phyloP scores from a whole-genome alignment of 208 protist genomes.

The Naegleria fowleri region DNA sequence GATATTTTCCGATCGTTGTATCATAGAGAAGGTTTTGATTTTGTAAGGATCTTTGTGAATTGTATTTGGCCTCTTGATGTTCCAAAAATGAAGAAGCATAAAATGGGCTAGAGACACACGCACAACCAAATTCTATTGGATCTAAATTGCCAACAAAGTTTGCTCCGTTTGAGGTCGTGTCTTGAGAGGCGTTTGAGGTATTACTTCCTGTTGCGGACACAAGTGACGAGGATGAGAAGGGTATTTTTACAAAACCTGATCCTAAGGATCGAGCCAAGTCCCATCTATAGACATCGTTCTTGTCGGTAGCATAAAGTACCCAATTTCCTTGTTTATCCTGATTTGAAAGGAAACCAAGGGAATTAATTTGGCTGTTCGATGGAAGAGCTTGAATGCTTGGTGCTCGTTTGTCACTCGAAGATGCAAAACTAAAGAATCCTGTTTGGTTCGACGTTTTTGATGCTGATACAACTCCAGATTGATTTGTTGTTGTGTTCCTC shows the following conservation, averaged over 20 bases:
- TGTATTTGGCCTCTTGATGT: background rate
- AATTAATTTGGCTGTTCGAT: background rate
- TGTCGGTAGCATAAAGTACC: background rate
- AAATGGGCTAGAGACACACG: background rate
- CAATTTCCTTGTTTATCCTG: background rate
- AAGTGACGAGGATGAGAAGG: background rate
- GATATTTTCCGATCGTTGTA: background rate
- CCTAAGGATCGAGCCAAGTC: background rate
- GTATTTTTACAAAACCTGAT: background rate
- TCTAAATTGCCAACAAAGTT: background rate
- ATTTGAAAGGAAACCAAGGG: conserved; percentile 3
- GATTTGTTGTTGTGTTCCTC: background rate
- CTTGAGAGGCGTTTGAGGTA: background rate
- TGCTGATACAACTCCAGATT: background rate
- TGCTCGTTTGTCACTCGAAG: background rate
- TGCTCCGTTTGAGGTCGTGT: background rate
- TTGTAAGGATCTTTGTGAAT: background rate
- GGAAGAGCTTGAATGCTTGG: background rate
- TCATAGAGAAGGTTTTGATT: background rate
- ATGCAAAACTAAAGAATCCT: background rate
- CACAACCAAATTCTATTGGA: background rate
- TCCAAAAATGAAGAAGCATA: background rate
- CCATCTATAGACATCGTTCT: background rate
- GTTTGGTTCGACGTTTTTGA: background rate
- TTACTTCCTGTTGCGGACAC: background rate